Percentiles rank a stretch among this genome's conserved stretches.
phyloP scores from a whole-genome alignment of 108 stramenopile species.

The Cyclotella distinguenda region DNA sequence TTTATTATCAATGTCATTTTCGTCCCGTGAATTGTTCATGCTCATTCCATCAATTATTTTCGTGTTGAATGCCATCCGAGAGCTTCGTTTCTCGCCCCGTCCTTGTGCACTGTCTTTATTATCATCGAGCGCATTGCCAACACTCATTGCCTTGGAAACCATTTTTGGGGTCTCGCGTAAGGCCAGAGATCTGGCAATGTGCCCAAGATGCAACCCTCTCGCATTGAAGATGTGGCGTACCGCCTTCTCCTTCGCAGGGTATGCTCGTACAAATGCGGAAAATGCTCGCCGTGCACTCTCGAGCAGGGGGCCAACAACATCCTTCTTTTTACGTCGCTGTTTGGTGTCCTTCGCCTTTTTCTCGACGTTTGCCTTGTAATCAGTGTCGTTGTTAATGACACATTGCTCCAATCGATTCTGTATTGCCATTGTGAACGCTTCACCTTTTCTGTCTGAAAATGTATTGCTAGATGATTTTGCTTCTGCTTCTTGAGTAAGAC shows the following conservation, averaged over 20 bases:
- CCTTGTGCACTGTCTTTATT: neutral
- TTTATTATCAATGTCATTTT: slow-evolving; percentile 10
- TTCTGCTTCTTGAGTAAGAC: slow-evolving; percentile 57
- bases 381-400: slow-evolving; percentile 34
- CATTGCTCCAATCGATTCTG: slow-evolving; percentile 52
- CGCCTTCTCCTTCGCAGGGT: slow-evolving; percentile 85
- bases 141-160: slow-evolving; percentile 44
- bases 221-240: slow-evolving; percentile 84
- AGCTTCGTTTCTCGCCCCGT: slow-evolving; percentile 24
- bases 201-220: slow-evolving; percentile 81
- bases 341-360: slow-evolving; percentile 45
- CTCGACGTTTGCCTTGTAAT: slow-evolving; percentile 38
- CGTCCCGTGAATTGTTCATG: neutral
- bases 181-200: slow-evolving; percentile 84
- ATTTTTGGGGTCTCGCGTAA: slow-evolving; percentile 82
- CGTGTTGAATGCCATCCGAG: slow-evolving; percentile 23
- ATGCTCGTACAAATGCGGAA: slow-evolving; percentile 74
- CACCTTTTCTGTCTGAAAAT: slow-evolving; percentile 52
- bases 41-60: neutral
- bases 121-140: neutral
- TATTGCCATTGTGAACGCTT: slow-evolving; percentile 64
- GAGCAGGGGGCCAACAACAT: slow-evolving; percentile 55
- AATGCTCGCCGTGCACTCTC: slow-evolving; percentile 73
- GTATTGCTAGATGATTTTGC: slow-evolving; percentile 41
- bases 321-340: slow-evolving; percentile 39